Evolutionary conservation across 2,329 filamentous ascomycete species (phyloP).

Genomic region (Colletotrichum sansevieriae): DNA sequence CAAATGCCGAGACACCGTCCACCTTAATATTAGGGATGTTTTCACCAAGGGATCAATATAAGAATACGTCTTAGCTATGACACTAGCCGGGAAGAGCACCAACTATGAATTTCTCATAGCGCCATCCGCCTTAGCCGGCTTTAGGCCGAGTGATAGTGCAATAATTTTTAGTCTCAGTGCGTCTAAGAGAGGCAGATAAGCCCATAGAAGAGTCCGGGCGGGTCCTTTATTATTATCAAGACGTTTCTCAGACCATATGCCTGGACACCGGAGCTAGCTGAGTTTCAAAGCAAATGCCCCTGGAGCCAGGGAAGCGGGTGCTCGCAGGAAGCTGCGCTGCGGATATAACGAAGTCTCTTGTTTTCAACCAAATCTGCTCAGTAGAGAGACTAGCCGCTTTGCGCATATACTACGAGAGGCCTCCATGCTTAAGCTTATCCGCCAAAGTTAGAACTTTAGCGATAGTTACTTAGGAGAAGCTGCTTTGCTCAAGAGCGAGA

Average conservation of each 20-base stretch:
- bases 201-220: not conserved
- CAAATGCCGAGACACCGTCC: slow-evolving; percentile 5
- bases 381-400: not conserved
- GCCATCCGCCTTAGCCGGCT: not conserved
- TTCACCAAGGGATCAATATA: not conserved
- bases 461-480: not conserved
- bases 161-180: not conserved
- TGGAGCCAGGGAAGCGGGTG: not conserved
- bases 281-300: not conserved
- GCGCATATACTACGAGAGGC: not conserved
- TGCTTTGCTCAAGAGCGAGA: not conserved
- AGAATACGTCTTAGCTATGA: not conserved
- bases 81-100: not conserved
- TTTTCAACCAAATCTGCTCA: not conserved
- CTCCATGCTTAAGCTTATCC: not conserved
- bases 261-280: not conserved
- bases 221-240: not conserved
- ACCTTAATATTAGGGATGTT: not conserved
- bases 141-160: not conserved
- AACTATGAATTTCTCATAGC: not conserved
- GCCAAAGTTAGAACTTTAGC: not conserved
- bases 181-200: not conserved
- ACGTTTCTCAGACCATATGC: not conserved
- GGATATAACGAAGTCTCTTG: not conserved
- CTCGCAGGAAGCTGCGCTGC: not conserved